These are phyloP conservation scores for Zymoseptoria pseudotritici DNA, from an alignment of 2,329 filamentous ascomycete genomes.

Conservation along the genomic window DNA sequence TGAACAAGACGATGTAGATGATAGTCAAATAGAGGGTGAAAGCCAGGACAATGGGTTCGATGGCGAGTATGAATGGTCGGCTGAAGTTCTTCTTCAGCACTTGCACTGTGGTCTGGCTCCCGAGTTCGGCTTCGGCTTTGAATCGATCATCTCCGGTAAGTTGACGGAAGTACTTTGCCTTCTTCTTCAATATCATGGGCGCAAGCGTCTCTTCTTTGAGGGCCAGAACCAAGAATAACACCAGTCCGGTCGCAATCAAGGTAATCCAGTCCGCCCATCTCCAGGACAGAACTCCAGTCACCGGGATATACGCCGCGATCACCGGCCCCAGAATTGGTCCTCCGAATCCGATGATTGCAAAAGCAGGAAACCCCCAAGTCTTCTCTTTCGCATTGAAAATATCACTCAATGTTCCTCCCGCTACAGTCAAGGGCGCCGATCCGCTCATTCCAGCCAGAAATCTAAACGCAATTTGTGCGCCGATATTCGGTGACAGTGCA, in stretches of 20 bases:
- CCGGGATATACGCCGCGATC: slow-evolving; percentile 11
- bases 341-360: background rate
- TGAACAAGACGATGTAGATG: slow-evolving; percentile 47
- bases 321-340: slow-evolving; percentile 17
- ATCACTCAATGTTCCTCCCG: slow-evolving; percentile 28
- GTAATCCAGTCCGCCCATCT: slow-evolving; percentile 34
- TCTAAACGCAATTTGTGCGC: slow-evolving; percentile 15
- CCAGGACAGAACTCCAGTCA: slow-evolving; percentile 14
- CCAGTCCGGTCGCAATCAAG: slow-evolving; percentile 11
- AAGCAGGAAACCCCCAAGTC: background rate
- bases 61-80: slow-evolving; percentile 9
- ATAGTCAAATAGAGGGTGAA: slow-evolving; percentile 45
- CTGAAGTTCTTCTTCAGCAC: slow-evolving; percentile 7
- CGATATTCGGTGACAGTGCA: slow-evolving; percentile 8
- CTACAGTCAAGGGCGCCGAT: background rate
- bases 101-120: slow-evolving; percentile 3
- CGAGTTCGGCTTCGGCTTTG: slow-evolving; percentile 9
- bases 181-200: slow-evolving; percentile 28
- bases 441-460: slow-evolving; percentile 5
- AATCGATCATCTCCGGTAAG: slow-evolving; percentile 12
- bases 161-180: slow-evolving; percentile 21
- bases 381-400: background rate
- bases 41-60: slow-evolving; percentile 38
- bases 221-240: slow-evolving; percentile 23
- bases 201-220: slow-evolving; percentile 43